Percentiles rank a stretch among this genome's conserved stretches.
phyloP scores from a whole-genome alignment of 2,329 filamentous ascomycete species.

The Emergomyces pasteurianus region DNA sequence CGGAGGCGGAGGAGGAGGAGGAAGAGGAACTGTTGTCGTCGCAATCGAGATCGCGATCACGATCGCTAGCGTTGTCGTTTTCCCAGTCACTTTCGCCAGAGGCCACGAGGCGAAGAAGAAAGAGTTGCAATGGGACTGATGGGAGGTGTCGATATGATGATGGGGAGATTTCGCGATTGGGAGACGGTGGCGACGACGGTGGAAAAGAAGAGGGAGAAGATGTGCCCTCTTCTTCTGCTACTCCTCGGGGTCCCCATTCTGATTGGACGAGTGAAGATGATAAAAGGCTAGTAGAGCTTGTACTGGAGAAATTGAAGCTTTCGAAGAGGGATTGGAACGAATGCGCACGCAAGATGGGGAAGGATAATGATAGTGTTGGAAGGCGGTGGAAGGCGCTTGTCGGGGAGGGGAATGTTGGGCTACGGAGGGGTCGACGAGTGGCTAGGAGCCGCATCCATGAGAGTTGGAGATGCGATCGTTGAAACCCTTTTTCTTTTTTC shows the following conservation, averaged over 20 bases:
- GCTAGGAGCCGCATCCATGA: slow-evolving; percentile 18
- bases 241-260: neutral
- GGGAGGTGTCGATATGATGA: neutral
- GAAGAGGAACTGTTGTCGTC: neutral
- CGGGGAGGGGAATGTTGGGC: slow-evolving; percentile 31
- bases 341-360: slow-evolving; percentile 32
- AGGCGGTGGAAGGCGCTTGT: slow-evolving; percentile 32
- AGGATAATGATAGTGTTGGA: slow-evolving; percentile 29
- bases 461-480: slow-evolving; percentile 13
- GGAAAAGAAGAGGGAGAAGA: too few species aligned
- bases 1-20: neutral
- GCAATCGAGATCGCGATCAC: neutral
- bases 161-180: neutral
- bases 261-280: slow-evolving; percentile 33
- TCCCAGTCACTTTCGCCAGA: neutral
- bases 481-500: neutral
- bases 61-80: neutral
- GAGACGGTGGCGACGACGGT: neutral
- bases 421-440: slow-evolving; percentile 23
- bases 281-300: slow-evolving; percentile 29
- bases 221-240: too few species aligned
- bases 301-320: slow-evolving; percentile 34
- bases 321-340: slow-evolving; percentile 35
- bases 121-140: neutral
- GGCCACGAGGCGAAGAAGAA: neutral